Percentiles rank a stretch among this genome's conserved stretches.
Conservation (phyloP, 352 stramenopile genomes). For the Globisporangium lucens region DNA sequence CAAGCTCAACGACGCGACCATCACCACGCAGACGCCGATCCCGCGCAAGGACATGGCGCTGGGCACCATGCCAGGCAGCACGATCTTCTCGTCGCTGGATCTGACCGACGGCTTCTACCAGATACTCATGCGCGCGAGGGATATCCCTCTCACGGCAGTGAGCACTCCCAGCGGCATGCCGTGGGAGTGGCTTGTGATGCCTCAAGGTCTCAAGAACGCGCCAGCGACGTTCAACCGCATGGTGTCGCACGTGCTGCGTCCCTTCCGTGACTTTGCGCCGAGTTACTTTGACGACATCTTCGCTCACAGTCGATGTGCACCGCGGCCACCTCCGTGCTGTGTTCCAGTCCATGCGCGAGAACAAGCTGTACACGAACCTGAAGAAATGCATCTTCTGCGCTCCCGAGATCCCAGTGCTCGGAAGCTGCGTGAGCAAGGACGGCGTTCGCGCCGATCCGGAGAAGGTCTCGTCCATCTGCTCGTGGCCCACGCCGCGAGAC, state of each 20-base stretch:
- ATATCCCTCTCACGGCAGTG: slow-evolving; percentile 23
- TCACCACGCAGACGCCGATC: slow-evolving; percentile 30
- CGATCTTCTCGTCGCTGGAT: slow-evolving; percentile 30
- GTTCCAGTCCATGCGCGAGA: neutral
- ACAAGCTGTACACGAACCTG: slow-evolving; percentile 3
- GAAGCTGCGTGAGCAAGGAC: neutral
- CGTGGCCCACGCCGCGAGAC: slow-evolving; percentile 2
- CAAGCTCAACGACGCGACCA: slow-evolving; percentile 29
- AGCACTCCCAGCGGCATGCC: slow-evolving; percentile 23
- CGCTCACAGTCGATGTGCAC: neutral
- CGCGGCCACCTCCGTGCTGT: neutral
- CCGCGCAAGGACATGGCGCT: slow-evolving; percentile 26
- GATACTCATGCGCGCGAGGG: slow-evolving; percentile 17
- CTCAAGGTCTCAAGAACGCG: slow-evolving; percentile 22
- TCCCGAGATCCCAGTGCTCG: neutral
- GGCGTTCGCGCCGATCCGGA: slow-evolving; percentile 19
- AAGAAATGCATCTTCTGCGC: slow-evolving; percentile 4
- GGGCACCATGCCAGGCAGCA: slow-evolving; percentile 24
- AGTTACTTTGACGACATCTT: slow-evolving; percentile 13
- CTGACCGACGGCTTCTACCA: slow-evolving; percentile 32
- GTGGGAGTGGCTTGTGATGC: slow-evolving; percentile 29
- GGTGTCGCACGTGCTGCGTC: slow-evolving; percentile 2
- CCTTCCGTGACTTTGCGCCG: neutral
- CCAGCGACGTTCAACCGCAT: slow-evolving; percentile 28
- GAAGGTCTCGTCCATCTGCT: slow-evolving; percentile 16